Conservation (phyloP, 2,329 filamentous ascomycete species). For the Microdochium bolleyi region DNA sequence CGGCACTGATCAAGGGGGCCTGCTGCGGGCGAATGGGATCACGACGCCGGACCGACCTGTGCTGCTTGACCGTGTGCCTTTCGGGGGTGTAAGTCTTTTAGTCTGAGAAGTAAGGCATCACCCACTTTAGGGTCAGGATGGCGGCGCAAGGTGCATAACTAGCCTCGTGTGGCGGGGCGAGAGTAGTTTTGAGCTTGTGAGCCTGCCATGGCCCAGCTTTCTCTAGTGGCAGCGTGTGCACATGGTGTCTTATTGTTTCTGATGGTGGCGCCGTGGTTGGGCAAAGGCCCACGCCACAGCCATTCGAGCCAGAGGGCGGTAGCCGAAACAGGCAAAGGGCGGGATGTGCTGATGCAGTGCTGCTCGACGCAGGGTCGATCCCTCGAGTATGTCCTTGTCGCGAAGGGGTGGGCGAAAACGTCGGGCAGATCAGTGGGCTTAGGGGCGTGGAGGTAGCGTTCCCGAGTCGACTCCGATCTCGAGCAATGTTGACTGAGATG, state of each 20-base stretch:
- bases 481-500: not conserved
- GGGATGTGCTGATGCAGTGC: not conserved
- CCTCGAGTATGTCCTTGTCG: not conserved
- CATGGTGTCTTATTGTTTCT: conserved; percentile 1
- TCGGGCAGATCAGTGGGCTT: not conserved
- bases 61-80: not conserved
- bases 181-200: not conserved
- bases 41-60: not conserved
- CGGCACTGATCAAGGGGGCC: not conserved
- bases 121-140: not conserved
- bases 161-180: not conserved
- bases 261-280: not conserved
- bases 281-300: not conserved
- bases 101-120: not conserved
- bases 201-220: not conserved
- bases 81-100: not conserved
- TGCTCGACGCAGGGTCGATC: not conserved
- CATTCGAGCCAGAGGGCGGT: not conserved
- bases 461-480: not conserved
- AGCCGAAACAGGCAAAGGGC: not conserved
- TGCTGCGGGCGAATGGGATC: not conserved
- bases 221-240: not conserved
- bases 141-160: not conserved
- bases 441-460: not conserved
- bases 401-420: not conserved